These are phyloP conservation scores for Aspergillus egyptiacus DNA, from an alignment of 495 filamentous ascomycete genomes.

Conservation along the genomic window DNA sequence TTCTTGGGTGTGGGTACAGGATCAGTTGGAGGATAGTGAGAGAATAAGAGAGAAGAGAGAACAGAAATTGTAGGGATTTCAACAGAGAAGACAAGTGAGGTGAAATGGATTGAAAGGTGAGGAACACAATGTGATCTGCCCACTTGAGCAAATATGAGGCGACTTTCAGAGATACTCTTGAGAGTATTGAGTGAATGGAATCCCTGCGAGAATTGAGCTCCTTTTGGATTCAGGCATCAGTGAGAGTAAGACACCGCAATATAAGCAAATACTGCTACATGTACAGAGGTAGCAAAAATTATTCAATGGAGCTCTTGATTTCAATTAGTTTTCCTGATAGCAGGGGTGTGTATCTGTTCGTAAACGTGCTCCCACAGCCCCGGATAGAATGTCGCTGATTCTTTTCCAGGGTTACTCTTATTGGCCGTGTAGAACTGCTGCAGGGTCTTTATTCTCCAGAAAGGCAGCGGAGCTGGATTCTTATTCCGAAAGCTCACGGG, in stretches of 20 bases:
- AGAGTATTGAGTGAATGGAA: background rate
- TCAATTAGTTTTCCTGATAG: conserved; percentile 6
- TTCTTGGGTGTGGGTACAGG: background rate
- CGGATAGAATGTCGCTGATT: conserved; percentile 37
- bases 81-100: conserved; percentile 1
- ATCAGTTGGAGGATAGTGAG: background rate
- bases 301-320: background rate
- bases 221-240: background rate
- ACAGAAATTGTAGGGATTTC: background rate
- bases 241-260: background rate
- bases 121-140: background rate
- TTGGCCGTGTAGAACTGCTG: conserved; percentile 31
- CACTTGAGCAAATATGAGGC: background rate
- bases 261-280: background rate
- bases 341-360: conserved; percentile 29
- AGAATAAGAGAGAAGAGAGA: background rate
- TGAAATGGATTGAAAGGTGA: background rate
- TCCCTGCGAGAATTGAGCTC: background rate
- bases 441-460: conserved; percentile 28
- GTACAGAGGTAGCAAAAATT: background rate
- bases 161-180: background rate
- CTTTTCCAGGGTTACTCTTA: conserved; percentile 31
- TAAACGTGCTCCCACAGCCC: conserved; percentile 39
- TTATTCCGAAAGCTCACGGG: conserved; percentile 38
- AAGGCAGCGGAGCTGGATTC: conserved; percentile 28